Evolutionary conservation across 1,139 yeast species (phyloP).

Genomic region (Magnusiomyces paraingens): DNA sequence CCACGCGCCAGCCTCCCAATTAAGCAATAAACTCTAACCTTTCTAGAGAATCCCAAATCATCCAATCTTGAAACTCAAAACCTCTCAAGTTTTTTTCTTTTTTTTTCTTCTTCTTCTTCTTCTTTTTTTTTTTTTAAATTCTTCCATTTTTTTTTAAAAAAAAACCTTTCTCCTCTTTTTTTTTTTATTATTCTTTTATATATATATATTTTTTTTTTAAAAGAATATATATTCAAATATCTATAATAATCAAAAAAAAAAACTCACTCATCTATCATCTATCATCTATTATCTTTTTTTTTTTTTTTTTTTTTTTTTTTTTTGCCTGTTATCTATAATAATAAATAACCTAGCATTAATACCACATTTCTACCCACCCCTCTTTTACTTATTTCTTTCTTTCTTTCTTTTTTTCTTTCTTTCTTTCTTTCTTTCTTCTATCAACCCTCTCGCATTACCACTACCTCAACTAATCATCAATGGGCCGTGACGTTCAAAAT

Average conservation of each 20-base stretch:
- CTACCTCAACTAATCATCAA: slow-evolving; percentile 11
- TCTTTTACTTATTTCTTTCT: not conserved
- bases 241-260: not conserved
- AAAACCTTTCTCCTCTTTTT: too few species aligned
- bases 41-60: not conserved
- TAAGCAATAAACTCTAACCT: too few species aligned
- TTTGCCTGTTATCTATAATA: not conserved
- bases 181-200: not conserved
- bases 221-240: slow-evolving; percentile 1
- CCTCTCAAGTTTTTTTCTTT: not conserved
- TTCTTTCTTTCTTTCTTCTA: not conserved
- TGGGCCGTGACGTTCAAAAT: slow-evolving; percentile 47
- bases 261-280: not conserved
- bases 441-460: not conserved
- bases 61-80: not conserved
- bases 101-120: not conserved
- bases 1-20: too few species aligned
- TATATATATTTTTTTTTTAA: not conserved
- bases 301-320: not conserved
- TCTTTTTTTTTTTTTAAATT: not conserved
- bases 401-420: not conserved
- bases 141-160: not conserved
- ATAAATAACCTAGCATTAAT: not conserved
- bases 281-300: not conserved
- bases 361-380: not conserved